A percentile compares a stretch with the other conserved stretches of the same genome.
Conservation (phyloP, 768 basidiomycete genomes). For the Lyophyllum semitale region DNA sequence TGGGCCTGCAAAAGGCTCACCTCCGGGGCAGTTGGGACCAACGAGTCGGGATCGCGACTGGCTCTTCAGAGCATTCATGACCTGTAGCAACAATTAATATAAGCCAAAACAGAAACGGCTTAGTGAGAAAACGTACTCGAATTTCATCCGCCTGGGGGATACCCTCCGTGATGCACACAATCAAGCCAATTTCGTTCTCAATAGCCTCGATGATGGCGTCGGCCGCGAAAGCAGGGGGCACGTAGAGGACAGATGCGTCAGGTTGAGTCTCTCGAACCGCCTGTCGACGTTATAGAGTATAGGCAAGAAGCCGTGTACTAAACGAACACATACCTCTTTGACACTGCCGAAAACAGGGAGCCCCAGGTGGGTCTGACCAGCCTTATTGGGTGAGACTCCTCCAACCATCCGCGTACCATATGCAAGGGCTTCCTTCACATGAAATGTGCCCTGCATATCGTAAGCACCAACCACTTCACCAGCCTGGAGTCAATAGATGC, state of each 20-base stretch:
- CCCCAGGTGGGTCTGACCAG: slow-evolving; percentile 92
- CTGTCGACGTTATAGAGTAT: slow-evolving; percentile 37
- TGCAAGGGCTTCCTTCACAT: slow-evolving; percentile 87
- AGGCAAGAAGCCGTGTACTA: not conserved
- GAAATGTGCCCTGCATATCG: slow-evolving; percentile 84
- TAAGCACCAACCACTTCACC: not conserved
- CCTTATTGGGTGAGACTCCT: slow-evolving; percentile 96
- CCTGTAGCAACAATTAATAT: slow-evolving; percentile 43
- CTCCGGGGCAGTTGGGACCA: slow-evolving; percentile 97
- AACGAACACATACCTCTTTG: slow-evolving; percentile 63
- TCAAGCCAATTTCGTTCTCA: slow-evolving; percentile 95
- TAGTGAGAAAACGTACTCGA: slow-evolving; percentile 49
- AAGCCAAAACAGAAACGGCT: not conserved
- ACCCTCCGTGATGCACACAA: slow-evolving; percentile 98
- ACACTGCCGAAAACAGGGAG: slow-evolving; percentile 94
- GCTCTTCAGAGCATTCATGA: slow-evolving; percentile 90
- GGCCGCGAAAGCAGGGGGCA: slow-evolving; percentile 94
- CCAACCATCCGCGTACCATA: slow-evolving; percentile 99
- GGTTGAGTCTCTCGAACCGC: slow-evolving; percentile 86
- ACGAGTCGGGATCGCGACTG: slow-evolving; percentile 96
- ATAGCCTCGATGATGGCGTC: slow-evolving; percentile 99
- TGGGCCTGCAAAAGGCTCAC: slow-evolving; percentile 22
- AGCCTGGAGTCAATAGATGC: slow-evolving; percentile 18
- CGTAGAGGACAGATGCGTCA: slow-evolving; percentile 95
- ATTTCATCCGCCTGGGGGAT: slow-evolving; percentile 99